Conservation (phyloP, 306 rosid genomes). For the Ammopiptanthus mongolicus region DNA sequence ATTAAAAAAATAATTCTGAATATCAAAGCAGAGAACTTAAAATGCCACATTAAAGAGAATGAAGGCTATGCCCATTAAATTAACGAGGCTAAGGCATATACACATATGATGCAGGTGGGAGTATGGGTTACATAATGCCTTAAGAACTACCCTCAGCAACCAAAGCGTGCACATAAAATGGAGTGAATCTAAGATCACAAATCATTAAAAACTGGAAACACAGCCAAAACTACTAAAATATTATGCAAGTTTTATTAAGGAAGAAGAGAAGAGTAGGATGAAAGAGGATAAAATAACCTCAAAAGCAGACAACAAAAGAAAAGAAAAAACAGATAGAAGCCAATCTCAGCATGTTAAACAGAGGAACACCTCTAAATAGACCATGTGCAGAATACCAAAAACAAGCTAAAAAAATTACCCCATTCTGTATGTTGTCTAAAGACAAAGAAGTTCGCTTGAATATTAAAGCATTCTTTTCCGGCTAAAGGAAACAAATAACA, state of each 20-base stretch:
- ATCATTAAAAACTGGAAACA: background rate
- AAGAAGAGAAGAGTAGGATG: background rate
- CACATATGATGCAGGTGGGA: background rate
- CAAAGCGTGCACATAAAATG: background rate
- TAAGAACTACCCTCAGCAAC: constrained; percentile 2
- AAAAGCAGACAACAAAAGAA: too few species aligned
- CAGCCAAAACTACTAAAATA: background rate
- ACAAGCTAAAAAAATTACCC: background rate
- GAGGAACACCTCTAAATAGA: background rate
- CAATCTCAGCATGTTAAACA: background rate
- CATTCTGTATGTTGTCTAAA: background rate
- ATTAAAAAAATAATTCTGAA: background rate
- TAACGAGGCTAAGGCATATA: background rate
- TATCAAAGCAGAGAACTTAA: constrained; percentile 4
- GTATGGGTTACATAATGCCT: background rate
- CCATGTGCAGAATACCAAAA: background rate
- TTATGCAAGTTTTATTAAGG: background rate
- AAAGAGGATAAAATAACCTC: background rate
- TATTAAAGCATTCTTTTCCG: too few species aligned
- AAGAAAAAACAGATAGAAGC: background rate
- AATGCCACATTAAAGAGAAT: constrained; percentile 4
- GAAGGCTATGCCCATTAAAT: background rate
- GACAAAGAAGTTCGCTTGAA: too few species aligned
- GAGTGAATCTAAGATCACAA: background rate
- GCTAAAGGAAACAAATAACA: too few species aligned